These are phyloP conservation scores for Barnettozyma wickerhamii DNA, from an alignment of 805 yeast genomes.

Conservation along the genomic window DNA sequence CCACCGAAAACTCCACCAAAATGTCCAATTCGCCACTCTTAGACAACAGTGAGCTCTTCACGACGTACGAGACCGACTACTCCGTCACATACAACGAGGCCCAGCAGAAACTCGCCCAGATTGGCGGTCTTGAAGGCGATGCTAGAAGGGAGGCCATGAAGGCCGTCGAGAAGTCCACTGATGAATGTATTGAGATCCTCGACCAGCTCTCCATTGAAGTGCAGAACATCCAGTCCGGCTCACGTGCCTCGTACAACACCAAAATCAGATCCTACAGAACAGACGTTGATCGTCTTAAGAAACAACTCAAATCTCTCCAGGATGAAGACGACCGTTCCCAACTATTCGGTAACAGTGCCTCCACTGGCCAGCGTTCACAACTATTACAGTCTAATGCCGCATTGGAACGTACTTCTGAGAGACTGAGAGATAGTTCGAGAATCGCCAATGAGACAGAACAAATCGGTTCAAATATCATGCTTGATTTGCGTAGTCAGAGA, in stretches of 20 bases:
- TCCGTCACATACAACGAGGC: slow-evolving; percentile 68
- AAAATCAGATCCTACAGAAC: slow-evolving; percentile 68
- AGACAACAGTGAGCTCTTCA: slow-evolving; percentile 25
- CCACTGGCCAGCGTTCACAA: slow-evolving; percentile 73
- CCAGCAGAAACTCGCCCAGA: slow-evolving; percentile 55
- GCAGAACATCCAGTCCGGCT: slow-evolving; percentile 70
- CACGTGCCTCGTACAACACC: slow-evolving; percentile 67
- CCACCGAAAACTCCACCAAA: neutral
- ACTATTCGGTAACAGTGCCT: slow-evolving; percentile 54
- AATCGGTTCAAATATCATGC: slow-evolving; percentile 86
- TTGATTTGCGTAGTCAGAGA: slow-evolving; percentile 86
- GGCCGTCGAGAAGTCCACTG: slow-evolving; percentile 63
- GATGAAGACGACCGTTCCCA: slow-evolving; percentile 72
- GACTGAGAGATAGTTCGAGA: slow-evolving; percentile 83
- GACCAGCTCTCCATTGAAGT: slow-evolving; percentile 89
- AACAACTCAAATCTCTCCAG: slow-evolving; percentile 47
- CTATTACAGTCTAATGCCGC: slow-evolving; percentile 73
- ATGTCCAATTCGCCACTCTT: slow-evolving; percentile 25
- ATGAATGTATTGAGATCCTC: slow-evolving; percentile 72
- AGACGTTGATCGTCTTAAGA: slow-evolving; percentile 56
- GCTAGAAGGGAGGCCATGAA: slow-evolving; percentile 51
- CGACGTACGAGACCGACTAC: slow-evolving; percentile 36
- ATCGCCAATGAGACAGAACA: slow-evolving; percentile 89
- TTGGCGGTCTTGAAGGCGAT: slow-evolving; percentile 45
- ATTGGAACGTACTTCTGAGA: slow-evolving; percentile 75